phyloP scores from a whole-genome alignment of 257 asterid species.

The Cinchona pubescens region DNA sequence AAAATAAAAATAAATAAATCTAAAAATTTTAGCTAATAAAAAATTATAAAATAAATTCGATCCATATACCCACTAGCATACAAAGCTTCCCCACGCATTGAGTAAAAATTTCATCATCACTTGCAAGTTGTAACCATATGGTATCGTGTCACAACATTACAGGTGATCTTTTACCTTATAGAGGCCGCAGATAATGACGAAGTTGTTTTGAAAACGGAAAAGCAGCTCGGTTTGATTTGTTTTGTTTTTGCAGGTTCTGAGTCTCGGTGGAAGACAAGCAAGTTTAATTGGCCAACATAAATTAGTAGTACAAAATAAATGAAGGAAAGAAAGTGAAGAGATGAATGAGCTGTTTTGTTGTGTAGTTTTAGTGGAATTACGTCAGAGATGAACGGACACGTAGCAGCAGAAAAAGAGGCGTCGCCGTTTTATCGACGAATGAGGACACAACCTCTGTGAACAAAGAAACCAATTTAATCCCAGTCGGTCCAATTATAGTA shows the following conservation, averaged over 20 bases:
- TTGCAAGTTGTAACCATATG: neutral
- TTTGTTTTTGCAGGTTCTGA: neutral
- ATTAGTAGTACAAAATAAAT: neutral
- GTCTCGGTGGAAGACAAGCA: neutral
- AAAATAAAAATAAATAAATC: too few relatives aligned
- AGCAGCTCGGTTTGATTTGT: neutral
- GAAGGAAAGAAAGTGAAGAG: neutral
- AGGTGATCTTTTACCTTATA: neutral
- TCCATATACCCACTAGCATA: too few relatives aligned
- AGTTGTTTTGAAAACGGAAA: conserved; percentile 14
- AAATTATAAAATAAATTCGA: too few relatives aligned
- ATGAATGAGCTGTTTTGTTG: conserved; percentile 1
- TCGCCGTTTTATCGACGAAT: conserved; percentile 61
- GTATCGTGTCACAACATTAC: neutral
- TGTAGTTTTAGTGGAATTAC: conserved; percentile 16
- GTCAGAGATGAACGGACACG: conserved; percentile 46
- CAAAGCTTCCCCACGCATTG: too few relatives aligned
- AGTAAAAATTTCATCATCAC: neutral
- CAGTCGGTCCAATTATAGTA: conserved; percentile 41
- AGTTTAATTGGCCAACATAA: conserved; percentile 22
- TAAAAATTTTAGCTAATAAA: too few relatives aligned
- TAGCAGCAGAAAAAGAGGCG: conserved; percentile 25
- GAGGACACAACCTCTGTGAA: conserved; percentile 28
- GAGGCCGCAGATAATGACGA: conserved; percentile 25
- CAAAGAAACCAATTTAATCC: conserved; percentile 11